A percentile compares a stretch with the other conserved stretches of the same genome.
Evolutionary conservation across 2,329 filamentous ascomycete genomes (phyloP).

Genomic region (Coleophoma cylindrospora): DNA sequence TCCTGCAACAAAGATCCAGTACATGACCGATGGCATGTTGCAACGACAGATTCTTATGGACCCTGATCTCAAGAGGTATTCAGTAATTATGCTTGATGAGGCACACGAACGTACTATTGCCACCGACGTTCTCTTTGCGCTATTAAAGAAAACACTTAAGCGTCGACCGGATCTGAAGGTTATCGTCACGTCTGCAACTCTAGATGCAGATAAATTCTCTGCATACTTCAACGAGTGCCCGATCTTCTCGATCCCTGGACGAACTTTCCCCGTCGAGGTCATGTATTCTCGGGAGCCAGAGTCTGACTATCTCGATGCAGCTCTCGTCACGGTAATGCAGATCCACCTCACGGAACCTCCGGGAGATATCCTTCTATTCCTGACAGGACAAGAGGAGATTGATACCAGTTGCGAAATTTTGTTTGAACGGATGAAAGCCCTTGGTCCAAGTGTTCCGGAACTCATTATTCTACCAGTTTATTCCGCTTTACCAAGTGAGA

Average conservation of each 20-base stretch:
- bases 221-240: conserved; percentile 94
- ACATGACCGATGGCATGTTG: conserved; percentile 99
- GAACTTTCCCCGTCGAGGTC: conserved; percentile 93
- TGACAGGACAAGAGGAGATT: conserved; percentile 97
- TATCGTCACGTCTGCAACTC: conserved; percentile 92
- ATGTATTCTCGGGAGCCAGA: conserved; percentile 95
- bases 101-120: conserved; percentile 96
- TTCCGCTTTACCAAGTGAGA: conserved; percentile 85
- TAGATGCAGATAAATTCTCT: conserved; percentile 97
- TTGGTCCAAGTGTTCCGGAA: conserved; percentile 87
- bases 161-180: conserved; percentile 83
- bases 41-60: conserved; percentile 93
- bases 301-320: conserved; percentile 90
- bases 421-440: conserved; percentile 91
- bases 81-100: conserved; percentile 96
- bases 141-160: conserved; percentile 90
- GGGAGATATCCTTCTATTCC: conserved; percentile 93
- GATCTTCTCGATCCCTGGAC: conserved; percentile 92
- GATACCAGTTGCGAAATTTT: conserved; percentile 91
- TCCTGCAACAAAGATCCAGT: conserved; percentile 89
- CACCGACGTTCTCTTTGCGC: conserved; percentile 89
- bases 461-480: conserved; percentile 95
- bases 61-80: conserved; percentile 82
- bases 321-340: conserved; percentile 96
- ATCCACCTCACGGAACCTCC: conserved; percentile 90